Evolutionary conservation across 2,329 filamentous ascomycete genomes (phyloP), one percentile per base, ranked within the genome.

Genomic region (Tetracladium maxilliforme): DNA sequence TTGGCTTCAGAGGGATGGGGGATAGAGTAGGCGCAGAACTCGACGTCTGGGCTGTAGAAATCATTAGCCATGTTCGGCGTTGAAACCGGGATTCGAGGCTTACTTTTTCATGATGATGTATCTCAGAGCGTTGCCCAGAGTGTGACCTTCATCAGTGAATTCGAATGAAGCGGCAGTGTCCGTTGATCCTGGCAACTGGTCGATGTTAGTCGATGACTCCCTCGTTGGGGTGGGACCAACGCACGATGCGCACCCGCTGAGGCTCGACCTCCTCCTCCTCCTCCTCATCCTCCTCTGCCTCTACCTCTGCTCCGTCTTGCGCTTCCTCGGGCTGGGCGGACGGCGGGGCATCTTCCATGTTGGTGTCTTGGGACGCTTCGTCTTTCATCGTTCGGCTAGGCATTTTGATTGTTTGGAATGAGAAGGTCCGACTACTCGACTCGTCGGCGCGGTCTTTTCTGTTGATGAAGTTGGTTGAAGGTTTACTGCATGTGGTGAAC

Each of bases 81-180:
- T 9, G 14, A 10, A 17, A 12, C 20, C 20, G 6, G 25, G 18
- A 25, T 12, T 8, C n/a, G 8, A 16, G 23, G 45, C 70, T 36
- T 59, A 94, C 87, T 98, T 98, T 57, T 95, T 95, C 81, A 93
- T 94, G 43, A 98, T 92, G 34, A 94, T 78, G 48, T 86, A 95
- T 43, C 90, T 70, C 40, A 98, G 56, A 7, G 86, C 83, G 52
- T 98, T 98, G 15, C 90, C 90, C 26, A 98, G 61, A 1, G 90
- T 98, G 52, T 98, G 90, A 21, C 92, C 84, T 56, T 98, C 90
- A 22, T 82, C 75, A 31, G 80, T 71, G 42, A 98, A 92, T 48
- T 95, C 82, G 47, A 95, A 98, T 10, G 84, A 93, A 16, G 90
- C 90, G 5, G 86, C 86, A 7, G 78, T 87, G 24, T 87, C 79